Conservation (phyloP, 2,329 filamentous ascomycete species). For the Endothia cerciana region DNA sequence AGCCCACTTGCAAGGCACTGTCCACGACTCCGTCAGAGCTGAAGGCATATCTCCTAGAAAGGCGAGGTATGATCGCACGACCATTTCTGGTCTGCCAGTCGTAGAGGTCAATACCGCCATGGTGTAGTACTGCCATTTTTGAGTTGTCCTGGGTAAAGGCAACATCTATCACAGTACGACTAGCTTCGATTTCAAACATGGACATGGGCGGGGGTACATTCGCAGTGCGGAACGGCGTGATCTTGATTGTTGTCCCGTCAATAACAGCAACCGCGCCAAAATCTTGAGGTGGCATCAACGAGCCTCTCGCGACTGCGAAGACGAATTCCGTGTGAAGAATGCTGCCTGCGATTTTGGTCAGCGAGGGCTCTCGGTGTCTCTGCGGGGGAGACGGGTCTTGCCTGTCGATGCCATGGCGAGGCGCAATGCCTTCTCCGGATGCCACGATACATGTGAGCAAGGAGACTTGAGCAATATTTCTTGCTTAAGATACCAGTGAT, state of each 20-base stretch:
- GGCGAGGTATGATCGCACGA: constrained; percentile 49
- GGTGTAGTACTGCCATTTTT: constrained; percentile 73
- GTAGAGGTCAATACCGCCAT: constrained; percentile 68
- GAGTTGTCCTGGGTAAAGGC: constrained; percentile 69
- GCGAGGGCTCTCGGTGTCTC: background rate
- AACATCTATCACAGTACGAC: constrained; percentile 71
- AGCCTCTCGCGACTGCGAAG: constrained; percentile 70
- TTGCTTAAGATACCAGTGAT: constrained; percentile 97
- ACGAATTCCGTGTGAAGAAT: constrained; percentile 68
- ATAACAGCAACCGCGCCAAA: constrained; percentile 80
- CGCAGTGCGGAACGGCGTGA: constrained; percentile 82
- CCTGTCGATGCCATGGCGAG: constrained; percentile 60
- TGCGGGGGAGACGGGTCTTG: constrained; percentile 37
- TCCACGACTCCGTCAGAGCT: constrained; percentile 36
- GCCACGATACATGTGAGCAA: constrained; percentile 65
- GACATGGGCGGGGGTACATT: constrained; percentile 95
- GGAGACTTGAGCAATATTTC: constrained; percentile 62
- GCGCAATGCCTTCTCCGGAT: constrained; percentile 80
- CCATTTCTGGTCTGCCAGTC: constrained; percentile 67
- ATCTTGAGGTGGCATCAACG: constrained; percentile 72
- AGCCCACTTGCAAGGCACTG: constrained; percentile 42
- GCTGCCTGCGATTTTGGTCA: constrained; percentile 33
- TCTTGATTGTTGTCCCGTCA: constrained; percentile 77
- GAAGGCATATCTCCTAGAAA: constrained; percentile 47
- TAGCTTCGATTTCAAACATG: constrained; percentile 70